Evolutionary conservation across 371 early-diverging fungal genomes (phyloP), one percentile per base, ranked within the genome.

Genomic region (Haplosporangium sp.): DNA sequence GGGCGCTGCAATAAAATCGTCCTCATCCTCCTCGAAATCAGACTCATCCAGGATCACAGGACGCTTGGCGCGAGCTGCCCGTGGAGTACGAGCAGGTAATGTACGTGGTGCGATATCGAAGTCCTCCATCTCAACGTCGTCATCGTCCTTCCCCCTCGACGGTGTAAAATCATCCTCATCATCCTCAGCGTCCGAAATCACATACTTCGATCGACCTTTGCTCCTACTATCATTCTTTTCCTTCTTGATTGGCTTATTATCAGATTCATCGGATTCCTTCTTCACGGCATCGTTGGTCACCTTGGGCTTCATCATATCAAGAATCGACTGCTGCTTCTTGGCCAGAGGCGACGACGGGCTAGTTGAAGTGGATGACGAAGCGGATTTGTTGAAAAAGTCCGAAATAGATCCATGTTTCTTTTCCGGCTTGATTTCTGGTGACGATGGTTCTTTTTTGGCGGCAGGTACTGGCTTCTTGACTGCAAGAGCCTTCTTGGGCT

Each of bases 221-320:
- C 54, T 18, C 36, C 36, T 41, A 50, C 62, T 73, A 42, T 52
- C 38, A 29, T 23, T 60, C 59, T 38, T 43, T 16, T 20, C 23
- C 21, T 43, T 7, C 41, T 41, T 61, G 29, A 20, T 55, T 5
- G 55, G 58, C 13, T 14, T n/a, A 8, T 67, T 59, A 11, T 60
- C 50, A 41, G 56, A 38, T 47, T 55, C 65, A 6, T 48, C 54
- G 4, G 51, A 36, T 18, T 69, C 66, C 14, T 50, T 52, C 45
- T 69, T 69, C 38, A 63, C 45, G 12, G 14, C 54, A 13, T 40
- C 21, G 16, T 13, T 20, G 45, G 6, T 8, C 41, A 36, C 13
- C 37, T 62, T 76, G 50, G 10, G 66, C 69, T 64, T 83, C 84
- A 53, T 81, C 85, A 69, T 83, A 56, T 62, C 82, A 36, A 65